phyloP scores from a whole-genome alignment of 805 yeast species.

The Candida sonorensis region DNA sequence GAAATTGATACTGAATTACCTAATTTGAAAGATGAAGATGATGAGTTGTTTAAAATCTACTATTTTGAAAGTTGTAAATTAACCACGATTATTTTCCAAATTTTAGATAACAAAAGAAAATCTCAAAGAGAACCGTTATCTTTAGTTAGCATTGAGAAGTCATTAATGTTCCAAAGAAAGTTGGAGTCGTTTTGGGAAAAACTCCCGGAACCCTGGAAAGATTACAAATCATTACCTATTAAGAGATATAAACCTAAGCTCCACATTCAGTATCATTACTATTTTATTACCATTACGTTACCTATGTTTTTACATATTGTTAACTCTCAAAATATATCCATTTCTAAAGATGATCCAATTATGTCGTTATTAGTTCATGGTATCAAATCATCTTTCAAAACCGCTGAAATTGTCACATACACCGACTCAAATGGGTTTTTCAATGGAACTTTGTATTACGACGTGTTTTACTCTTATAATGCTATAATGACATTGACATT shows the following conservation, averaged over 20 bases:
- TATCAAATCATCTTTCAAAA: conserved; percentile 32
- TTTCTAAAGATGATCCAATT: conserved; percentile 36
- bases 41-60: conserved; percentile 26
- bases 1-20: conserved; percentile 40
- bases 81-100: conserved; percentile 32
- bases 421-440: conserved; percentile 31
- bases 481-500: conserved; percentile 35
- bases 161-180: conserved; percentile 30
- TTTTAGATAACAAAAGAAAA: conserved; percentile 33
- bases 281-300: conserved; percentile 33
- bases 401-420: conserved; percentile 31
- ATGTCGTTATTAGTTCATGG: conserved; percentile 33
- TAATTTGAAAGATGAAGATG: conserved; percentile 20
- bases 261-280: conserved; percentile 35
- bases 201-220: conserved; percentile 27
- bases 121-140: conserved; percentile 33
- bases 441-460: conserved; percentile 39
- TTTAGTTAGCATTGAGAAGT: conserved; percentile 33
- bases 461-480: conserved; percentile 37
- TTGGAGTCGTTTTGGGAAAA: conserved; percentile 29
- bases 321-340: conserved; percentile 27
- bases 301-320: conserved; percentile 37
- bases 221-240: conserved; percentile 25
- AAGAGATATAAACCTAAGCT: conserved; percentile 36
- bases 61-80: conserved; percentile 29